phyloP scores from a whole-genome alignment of 2,329 filamentous ascomycete genomes.

The Clonostachys rosea region DNA sequence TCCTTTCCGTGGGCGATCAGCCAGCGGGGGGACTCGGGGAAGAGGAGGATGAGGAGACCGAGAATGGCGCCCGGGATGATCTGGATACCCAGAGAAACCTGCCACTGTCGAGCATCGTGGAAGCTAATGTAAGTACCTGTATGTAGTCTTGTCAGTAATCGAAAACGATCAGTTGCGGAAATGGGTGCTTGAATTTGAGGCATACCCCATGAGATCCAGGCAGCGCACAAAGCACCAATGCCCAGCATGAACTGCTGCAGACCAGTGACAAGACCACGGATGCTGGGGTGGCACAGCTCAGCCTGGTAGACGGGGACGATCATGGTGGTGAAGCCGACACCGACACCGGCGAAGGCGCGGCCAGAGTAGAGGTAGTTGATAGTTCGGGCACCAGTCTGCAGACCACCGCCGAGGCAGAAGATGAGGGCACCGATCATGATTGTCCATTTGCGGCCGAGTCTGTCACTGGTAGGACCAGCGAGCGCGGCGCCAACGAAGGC shows the following conservation, averaged over 20 bases:
- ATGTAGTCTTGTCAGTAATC: conserved; percentile 1
- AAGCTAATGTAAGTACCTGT: conserved; percentile 21
- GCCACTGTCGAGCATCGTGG: conserved; percentile 24
- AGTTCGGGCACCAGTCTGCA: conserved; percentile 65
- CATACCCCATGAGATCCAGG: conserved; percentile 68
- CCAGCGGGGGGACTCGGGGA: conserved; percentile 72
- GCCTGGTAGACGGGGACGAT: conserved; percentile 65
- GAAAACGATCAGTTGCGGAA: background rate
- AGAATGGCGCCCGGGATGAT: conserved; percentile 61
- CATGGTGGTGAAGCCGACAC: conserved; percentile 35
- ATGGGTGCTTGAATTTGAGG: conserved; percentile 5
- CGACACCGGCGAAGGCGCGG: conserved; percentile 63
- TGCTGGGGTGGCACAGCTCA: conserved; percentile 73
- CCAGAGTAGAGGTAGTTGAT: conserved; percentile 64
- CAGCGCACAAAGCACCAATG: conserved; percentile 66
- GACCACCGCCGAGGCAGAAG: conserved; percentile 66
- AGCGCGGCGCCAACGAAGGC: conserved; percentile 66
- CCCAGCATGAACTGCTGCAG: conserved; percentile 83
- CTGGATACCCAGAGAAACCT: conserved; percentile 59
- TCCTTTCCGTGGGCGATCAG: conserved; percentile 67
- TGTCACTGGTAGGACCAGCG: conserved; percentile 60
- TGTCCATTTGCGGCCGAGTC: conserved; percentile 63
- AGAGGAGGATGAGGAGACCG: conserved; percentile 59
- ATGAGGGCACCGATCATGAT: conserved; percentile 68
- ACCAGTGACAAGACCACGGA: conserved; percentile 69